Base-by-base conservation (phyloP, 2,329 filamentous ascomycete species). In the Xylariomycetidae sp. region DNA sequence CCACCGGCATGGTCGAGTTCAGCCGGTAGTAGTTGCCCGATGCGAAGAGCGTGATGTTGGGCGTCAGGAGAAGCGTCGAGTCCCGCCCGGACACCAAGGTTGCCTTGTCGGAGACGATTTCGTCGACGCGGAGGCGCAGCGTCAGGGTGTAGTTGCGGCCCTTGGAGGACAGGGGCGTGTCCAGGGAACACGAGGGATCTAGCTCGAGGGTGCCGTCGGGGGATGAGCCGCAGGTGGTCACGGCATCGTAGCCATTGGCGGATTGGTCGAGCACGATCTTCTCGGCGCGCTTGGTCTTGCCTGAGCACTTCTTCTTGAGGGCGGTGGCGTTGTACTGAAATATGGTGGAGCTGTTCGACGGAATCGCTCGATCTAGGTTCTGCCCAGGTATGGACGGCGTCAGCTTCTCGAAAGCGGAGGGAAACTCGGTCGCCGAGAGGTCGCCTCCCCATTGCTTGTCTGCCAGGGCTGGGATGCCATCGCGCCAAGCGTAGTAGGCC, bases 141-240 rank as follows among this genome's bases (percentile, higher is more conserved):
- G 64, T 60, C 1, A 79, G 59, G 0, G 67, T 74, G 49, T 78
- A 78, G 45, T 76, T 61, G 37, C 70, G 60, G 3, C 74, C 74
- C 47, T 78, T 79, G 20, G 67, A 70, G 0, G 52, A 51, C 7
- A 73, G 48, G 0, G 70, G 70, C 1, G 70, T 74, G 1, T 38
- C 52, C 2, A 74, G 36, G 3, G 53, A 52, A 44, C 72, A 75
- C 1, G 50, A 39, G 1, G 53, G 38, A 4, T 49, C 46, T 14
- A 70, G 42, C 1, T 41, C 25, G 4, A 68, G 36, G 4, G 54
- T 50, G 0, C 46, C 48, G 8, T 54, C 32, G 0, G 27, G 41
- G 1, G 43, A 42, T 17, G 58, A 33, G 2, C 39, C 33, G 43
- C 66, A 74, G 38, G 50, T 55, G 3, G 58, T 63, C 6, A 40